These are phyloP conservation scores for Diaporthe nobilis DNA, from an alignment of 2,329 filamentous ascomycete genomes.

Conservation along the genomic window DNA sequence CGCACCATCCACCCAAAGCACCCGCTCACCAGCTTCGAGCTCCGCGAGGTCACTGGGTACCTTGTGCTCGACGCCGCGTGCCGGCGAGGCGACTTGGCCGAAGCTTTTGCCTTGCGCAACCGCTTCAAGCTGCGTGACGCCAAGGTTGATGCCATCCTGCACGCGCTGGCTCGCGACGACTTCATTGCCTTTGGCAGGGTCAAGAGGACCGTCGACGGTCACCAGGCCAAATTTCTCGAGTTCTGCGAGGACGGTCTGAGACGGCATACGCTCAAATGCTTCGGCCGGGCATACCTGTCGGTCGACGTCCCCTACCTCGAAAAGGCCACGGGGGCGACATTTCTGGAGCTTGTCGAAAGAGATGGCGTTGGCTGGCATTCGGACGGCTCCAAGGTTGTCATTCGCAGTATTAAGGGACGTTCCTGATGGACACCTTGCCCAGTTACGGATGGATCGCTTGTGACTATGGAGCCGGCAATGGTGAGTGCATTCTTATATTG, in stretches of 20 bases:
- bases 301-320: constrained; percentile 80
- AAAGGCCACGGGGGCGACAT: constrained; percentile 75
- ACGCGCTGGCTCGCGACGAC: constrained; percentile 83
- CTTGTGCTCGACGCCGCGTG: constrained; percentile 91
- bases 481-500: constrained; percentile 31
- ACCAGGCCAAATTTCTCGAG: constrained; percentile 84
- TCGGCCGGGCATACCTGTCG: constrained; percentile 84
- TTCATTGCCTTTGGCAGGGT: constrained; percentile 84
- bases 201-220: constrained; percentile 81
- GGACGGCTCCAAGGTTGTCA: constrained; percentile 80
- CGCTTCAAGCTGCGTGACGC: constrained; percentile 74
- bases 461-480: not conserved
- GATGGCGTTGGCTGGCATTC: constrained; percentile 89
- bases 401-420: constrained; percentile 70
- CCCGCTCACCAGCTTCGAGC: constrained; percentile 78
- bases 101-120: constrained; percentile 78
- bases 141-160: constrained; percentile 78
- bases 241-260: constrained; percentile 83
- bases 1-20: constrained; percentile 76
- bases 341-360: constrained; percentile 77
- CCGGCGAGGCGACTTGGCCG: constrained; percentile 79
- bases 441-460: not conserved
- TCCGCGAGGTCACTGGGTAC: constrained; percentile 85
- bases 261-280: constrained; percentile 85
- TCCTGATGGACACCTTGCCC: constrained; percentile 42